phyloP scores from a whole-genome alignment of 2,329 filamentous ascomycete genomes.

The Zymoseptoria passerinii region DNA sequence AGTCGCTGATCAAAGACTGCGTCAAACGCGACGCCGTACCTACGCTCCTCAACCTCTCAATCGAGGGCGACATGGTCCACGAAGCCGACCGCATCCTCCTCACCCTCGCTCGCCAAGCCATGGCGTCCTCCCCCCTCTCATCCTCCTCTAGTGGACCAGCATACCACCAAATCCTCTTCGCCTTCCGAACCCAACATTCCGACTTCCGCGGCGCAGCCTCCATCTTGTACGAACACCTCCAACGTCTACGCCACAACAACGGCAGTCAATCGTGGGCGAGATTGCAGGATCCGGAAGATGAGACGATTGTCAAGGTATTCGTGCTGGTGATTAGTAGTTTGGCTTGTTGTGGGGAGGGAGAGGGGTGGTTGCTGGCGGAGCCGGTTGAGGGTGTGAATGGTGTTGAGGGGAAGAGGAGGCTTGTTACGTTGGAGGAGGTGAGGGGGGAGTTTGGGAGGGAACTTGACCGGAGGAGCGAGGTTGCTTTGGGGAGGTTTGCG shows the following conservation, averaged over 20 bases:
- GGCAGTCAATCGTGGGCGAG: conserved; percentile 1
- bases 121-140: conserved; percentile 43
- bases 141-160: conserved; percentile 41
- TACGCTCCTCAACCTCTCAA: conserved; percentile 62
- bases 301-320: conserved; percentile 62
- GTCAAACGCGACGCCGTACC: conserved; percentile 24
- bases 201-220: conserved; percentile 74
- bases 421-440: conserved; percentile 79
- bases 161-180: conserved; percentile 83
- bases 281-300: conserved; percentile 39
- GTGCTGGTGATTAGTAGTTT: conserved; percentile 89
- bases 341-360: conserved; percentile 73
- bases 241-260: conserved; percentile 35
- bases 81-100: conserved; percentile 72
- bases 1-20: conserved; percentile 50
- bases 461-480: conserved; percentile 77
- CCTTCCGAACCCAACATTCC: conserved; percentile 74
- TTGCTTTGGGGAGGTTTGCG: conserved; percentile 83
- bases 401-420: conserved; percentile 51
- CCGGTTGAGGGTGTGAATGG: conserved; percentile 36
- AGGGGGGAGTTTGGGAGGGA: conserved; percentile 84
- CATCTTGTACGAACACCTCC: conserved; percentile 48
- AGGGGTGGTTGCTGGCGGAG: conserved; percentile 68
- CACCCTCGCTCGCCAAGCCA: conserved; percentile 59
- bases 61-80: conserved; percentile 61